A percentile compares a stretch with the other conserved stretches of the same genome.
Evolutionary conservation across 352 stramenopile genomes (phyloP).

Genomic region (Pythium sp.): DNA sequence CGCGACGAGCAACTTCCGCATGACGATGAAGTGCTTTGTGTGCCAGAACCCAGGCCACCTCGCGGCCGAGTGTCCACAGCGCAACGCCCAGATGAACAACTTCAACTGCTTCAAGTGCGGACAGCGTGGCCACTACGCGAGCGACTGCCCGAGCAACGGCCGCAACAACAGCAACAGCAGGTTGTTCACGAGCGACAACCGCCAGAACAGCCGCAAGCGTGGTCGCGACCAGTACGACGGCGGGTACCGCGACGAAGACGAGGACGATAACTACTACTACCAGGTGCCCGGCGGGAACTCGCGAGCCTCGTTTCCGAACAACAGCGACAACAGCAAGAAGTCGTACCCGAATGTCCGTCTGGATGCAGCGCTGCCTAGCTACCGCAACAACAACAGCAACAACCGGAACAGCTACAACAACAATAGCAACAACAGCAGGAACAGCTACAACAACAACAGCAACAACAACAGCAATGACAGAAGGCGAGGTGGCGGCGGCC

Average conservation of each 20-base stretch:
- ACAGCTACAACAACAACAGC: conserved; percentile 18
- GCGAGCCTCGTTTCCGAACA: conserved; percentile 6
- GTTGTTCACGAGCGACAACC: conserved; percentile 18
- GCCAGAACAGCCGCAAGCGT: conserved; percentile 43
- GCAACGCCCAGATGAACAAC: conserved; percentile 39
- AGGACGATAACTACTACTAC: conserved; percentile 32
- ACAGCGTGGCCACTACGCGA: conserved; percentile 45
- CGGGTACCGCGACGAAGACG: conserved; percentile 36
- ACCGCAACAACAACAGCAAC: conserved; percentile 12
- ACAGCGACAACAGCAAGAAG: conserved; percentile 6
- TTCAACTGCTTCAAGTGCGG: conserved; percentile 55
- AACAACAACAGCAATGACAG: conserved; percentile 17
- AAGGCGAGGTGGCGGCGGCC: conserved; percentile 14
- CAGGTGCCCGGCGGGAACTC: conserved; percentile 25
- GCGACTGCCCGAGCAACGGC: conserved; percentile 32
- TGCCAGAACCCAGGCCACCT: conserved; percentile 74
- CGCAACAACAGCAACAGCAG: conserved; percentile 6
- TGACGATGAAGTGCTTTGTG: conserved; percentile 69
- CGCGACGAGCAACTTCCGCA: conserved; percentile 34
- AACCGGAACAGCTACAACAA: conserved; percentile 17
- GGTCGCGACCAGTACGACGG: conserved; percentile 44
- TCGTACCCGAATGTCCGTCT: conserved; percentile 17
- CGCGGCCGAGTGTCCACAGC: conserved; percentile 58
- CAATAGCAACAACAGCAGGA: conserved; percentile 12
- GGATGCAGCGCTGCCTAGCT: conserved; percentile 17